These are phyloP conservation scores for Leccinum subrobustum DNA, from an alignment of 1,284 basidiomycete genomes.

Conservation along the genomic window DNA sequence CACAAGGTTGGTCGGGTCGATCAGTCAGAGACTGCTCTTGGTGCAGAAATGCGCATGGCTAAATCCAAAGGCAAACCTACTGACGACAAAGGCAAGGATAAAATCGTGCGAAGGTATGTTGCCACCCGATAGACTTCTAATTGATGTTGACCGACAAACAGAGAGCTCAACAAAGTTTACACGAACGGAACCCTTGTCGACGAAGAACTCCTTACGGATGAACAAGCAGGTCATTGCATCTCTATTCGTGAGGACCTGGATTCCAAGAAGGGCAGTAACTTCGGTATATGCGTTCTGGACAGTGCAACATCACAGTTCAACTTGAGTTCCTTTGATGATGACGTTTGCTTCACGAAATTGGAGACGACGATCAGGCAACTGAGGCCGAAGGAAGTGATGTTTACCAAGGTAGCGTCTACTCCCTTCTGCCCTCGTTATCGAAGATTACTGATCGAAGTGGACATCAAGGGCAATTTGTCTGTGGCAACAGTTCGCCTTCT, in stretches of 20 bases:
- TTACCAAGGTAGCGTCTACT: constrained; percentile 70
- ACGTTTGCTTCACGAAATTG: constrained; percentile 87
- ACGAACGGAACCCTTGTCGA: constrained; percentile 98
- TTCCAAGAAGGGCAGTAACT: constrained; percentile 52
- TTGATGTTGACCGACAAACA: constrained; percentile 28
- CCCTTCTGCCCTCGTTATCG: neutral
- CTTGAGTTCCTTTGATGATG: constrained; percentile 88
- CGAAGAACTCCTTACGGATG: constrained; percentile 83
- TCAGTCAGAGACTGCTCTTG: constrained; percentile 91
- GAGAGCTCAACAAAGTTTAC: constrained; percentile 94
- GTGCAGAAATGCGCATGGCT: constrained; percentile 78
- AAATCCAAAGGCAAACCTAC: constrained; percentile 63
- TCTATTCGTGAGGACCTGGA: constrained; percentile 74
- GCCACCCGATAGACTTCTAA: constrained; percentile 4
- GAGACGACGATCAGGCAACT: constrained; percentile 95
- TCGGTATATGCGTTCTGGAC: constrained; percentile 94
- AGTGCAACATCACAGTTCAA: constrained; percentile 97
- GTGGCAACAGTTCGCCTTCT: constrained; percentile 79
- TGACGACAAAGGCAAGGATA: constrained; percentile 57
- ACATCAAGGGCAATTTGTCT: constrained; percentile 73
- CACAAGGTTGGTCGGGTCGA: constrained; percentile 98
- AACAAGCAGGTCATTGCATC: constrained; percentile 94
- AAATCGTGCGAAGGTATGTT: constrained; percentile 74
- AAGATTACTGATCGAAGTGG: constrained; percentile 5
- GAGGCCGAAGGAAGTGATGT: constrained; percentile 90